Percentiles rank a stretch among this genome's conserved stretches.
phyloP scores from a whole-genome alignment of 345 rosid genomes.

The Stellera chamaejasme region DNA sequence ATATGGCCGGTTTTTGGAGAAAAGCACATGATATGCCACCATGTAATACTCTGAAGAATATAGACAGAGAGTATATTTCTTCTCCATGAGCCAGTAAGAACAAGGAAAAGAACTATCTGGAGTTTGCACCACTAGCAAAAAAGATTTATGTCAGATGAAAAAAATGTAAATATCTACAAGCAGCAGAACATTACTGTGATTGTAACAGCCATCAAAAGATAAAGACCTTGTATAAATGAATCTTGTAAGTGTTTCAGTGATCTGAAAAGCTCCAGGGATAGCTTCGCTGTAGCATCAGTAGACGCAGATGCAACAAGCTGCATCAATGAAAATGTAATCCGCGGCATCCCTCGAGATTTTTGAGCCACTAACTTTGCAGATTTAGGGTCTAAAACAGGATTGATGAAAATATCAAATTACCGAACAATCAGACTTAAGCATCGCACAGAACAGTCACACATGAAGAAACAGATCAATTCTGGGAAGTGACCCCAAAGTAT shows the following conservation, averaged over 20 bases:
- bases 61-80: no score
- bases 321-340: conserved; percentile 43
- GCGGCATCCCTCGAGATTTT: conserved; percentile 90
- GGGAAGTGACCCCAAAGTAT: not conserved
- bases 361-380: conserved; percentile 67
- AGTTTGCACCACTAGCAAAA: not conserved
- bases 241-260: conserved; percentile 37
- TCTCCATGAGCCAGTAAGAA: no score
- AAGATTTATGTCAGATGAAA: not conserved
- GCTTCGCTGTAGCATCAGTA: conserved; percentile 47
- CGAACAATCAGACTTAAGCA: no score
- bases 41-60: no score
- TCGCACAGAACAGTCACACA: not conserved
- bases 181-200: not conserved
- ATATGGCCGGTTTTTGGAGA: no score
- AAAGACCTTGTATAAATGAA: conserved; percentile 39
- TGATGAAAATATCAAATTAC: conserved; percentile 1
- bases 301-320: conserved; percentile 51
- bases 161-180: not conserved
- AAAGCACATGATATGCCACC: no score
- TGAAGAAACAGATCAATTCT: not conserved
- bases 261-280: conserved; percentile 52
- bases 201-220: conserved; percentile 3
- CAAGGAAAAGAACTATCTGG: no score
- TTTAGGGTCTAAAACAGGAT: conserved; percentile 32